phyloP scores from a whole-genome alignment of 495 filamentous ascomycete species.

The Beverwykella pulmonaria region DNA sequence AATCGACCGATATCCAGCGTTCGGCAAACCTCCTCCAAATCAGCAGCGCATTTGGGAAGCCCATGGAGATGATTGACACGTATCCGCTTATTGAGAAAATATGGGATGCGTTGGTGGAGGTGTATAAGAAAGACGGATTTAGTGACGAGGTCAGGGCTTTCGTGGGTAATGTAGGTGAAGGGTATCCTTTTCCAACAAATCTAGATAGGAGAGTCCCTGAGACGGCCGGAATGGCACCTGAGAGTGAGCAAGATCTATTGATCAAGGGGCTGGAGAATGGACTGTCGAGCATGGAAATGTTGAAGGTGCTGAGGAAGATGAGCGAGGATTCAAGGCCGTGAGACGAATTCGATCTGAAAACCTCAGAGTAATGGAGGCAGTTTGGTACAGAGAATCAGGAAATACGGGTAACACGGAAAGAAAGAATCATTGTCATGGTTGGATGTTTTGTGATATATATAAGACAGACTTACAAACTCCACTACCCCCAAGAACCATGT shows the following conservation, averaged over 20 bases:
- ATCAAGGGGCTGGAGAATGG: conserved; percentile 48
- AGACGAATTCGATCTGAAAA: too few species aligned
- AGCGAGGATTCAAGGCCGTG: conserved; percentile 35
- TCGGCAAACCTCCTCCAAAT: conserved; percentile 60
- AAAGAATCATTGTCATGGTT: too few species aligned
- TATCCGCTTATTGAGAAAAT: conserved; percentile 48
- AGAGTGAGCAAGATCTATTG: conserved; percentile 57
- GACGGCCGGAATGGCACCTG: conserved; percentile 57
- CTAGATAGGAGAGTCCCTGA: conserved; percentile 55
- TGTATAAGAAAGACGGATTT: conserved; percentile 44
- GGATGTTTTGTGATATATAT: too few species aligned
- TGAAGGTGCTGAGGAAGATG: conserved; percentile 48
- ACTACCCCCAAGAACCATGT: too few species aligned
- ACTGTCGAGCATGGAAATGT: conserved; percentile 45
- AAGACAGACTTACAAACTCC: too few species aligned
- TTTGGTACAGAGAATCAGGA: too few species aligned
- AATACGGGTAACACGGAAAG: too few species aligned
- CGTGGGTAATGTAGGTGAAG: conserved; percentile 53
- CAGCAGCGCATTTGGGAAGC: conserved; percentile 59
- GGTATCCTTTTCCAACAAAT: conserved; percentile 63
- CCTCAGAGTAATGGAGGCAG: too few species aligned
- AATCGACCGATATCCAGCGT: conserved; percentile 50
- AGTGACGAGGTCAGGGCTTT: conserved; percentile 46
- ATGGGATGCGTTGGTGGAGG: conserved; percentile 48
- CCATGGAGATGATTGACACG: conserved; percentile 59